These are phyloP conservation scores for Clavispora carvajalis DNA, from an alignment of 805 yeast genomes.

Conservation along the genomic window DNA sequence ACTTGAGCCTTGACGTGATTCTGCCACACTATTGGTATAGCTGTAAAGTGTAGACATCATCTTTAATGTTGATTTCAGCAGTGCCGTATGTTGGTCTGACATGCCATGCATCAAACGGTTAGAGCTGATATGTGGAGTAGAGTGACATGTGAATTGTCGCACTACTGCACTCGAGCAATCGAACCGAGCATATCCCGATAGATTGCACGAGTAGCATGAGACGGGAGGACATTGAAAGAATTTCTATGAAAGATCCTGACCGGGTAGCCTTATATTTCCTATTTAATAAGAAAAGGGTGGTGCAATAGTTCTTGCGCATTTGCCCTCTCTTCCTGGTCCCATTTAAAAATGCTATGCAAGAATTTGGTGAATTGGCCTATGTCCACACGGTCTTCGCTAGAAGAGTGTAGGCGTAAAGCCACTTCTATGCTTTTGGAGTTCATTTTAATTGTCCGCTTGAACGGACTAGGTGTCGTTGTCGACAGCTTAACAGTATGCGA, in stretches of 20 bases:
- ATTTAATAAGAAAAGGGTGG: not conserved
- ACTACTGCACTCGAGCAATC: not conserved
- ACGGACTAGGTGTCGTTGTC: conserved; percentile 4
- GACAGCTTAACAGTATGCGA: conserved; percentile 7
- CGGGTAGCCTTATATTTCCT: not conserved
- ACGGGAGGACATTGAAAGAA: too few relatives aligned
- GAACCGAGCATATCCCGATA: too few relatives aligned
- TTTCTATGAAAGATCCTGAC: too few relatives aligned
- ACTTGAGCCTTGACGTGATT: conserved; percentile 19
- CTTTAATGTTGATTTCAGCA: conserved; percentile 4
- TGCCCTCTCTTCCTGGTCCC: conserved; percentile 26
- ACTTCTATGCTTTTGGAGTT: conserved; percentile 29
- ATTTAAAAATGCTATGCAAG: conserved; percentile 26
- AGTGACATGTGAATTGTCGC: not conserved
- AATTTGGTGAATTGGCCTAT: conserved; percentile 20
- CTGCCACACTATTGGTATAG: conserved; percentile 23
- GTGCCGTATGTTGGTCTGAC: not conserved
- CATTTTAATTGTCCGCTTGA: conserved; percentile 22
- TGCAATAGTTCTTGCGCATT: conserved; percentile 1
- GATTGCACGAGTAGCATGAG: too few relatives aligned
- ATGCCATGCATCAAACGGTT: too few relatives aligned
- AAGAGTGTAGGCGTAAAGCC: conserved; percentile 18
- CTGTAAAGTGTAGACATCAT: conserved; percentile 17
- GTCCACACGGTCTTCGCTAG: conserved; percentile 10
- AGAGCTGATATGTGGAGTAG: not conserved